phyloP scores from a whole-genome alignment of 2,329 filamentous ascomycete genomes.

The Pestalotiopsis sp. region DNA sequence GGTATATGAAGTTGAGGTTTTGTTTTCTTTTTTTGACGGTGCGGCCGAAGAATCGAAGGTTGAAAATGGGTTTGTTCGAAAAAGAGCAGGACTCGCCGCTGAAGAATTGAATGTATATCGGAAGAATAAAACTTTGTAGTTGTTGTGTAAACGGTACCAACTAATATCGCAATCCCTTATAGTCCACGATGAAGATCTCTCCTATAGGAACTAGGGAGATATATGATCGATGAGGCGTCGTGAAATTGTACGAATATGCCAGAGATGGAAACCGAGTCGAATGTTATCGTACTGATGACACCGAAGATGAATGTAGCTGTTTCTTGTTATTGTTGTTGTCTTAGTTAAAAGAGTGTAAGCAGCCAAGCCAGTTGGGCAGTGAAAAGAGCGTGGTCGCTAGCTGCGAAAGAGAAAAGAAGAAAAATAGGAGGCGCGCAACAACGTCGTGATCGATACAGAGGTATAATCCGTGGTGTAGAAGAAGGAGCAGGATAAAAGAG shows the following conservation, averaged over 20 bases:
- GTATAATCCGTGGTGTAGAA: conserved; percentile 31
- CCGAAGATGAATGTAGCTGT: conserved; percentile 33
- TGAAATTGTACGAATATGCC: conserved; percentile 18
- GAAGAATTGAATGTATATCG: conserved; percentile 43
- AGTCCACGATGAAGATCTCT: conserved; percentile 7
- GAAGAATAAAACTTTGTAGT: conserved; percentile 14
- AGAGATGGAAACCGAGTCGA: conserved; percentile 29
- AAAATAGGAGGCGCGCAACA: conserved; percentile 30
- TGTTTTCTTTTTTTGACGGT: conserved; percentile 26
- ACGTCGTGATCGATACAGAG: conserved; percentile 32
- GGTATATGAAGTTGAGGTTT: conserved; percentile 13
- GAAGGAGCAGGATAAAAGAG: conserved; percentile 43
- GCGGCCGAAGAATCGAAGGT: conserved; percentile 38
- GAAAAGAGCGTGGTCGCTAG: conserved; percentile 44
- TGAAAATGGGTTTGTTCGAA: conserved; percentile 17
- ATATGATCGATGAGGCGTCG: not conserved
- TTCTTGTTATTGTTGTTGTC: conserved; percentile 20
- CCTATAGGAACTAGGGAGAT: not conserved
- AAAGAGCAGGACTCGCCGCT: conserved; percentile 47
- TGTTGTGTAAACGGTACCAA: conserved; percentile 16
- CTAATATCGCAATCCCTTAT: conserved; percentile 19
- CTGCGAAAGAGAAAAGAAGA: conserved; percentile 46
- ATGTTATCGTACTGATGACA: conserved; percentile 36
- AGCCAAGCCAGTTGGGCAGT: conserved; percentile 60
- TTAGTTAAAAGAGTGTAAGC: conserved; percentile 53